Conservation (phyloP, 2,329 filamentous ascomycete genomes). For the Penicillium psychrosexuale region DNA sequence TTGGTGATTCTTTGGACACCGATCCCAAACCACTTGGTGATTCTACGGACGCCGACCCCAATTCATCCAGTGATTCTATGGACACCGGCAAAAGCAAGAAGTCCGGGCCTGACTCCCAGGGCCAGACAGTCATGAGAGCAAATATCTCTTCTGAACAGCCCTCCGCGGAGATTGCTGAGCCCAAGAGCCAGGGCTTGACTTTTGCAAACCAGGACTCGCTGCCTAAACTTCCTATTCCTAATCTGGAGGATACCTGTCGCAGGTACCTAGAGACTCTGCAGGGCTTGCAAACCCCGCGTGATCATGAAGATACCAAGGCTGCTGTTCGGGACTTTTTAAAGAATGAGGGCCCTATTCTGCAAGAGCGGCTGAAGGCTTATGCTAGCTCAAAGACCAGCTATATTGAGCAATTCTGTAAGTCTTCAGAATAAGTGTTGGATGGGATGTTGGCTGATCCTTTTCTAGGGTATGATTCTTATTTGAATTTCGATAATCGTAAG, state of each 20-base stretch:
- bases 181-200: conserved; percentile 68
- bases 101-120: conserved; percentile 7
- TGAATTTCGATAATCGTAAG: conserved; percentile 87
- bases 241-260: conserved; percentile 71
- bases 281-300: conserved; percentile 75
- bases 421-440: not conserved
- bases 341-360: conserved; percentile 75
- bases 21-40: conserved; percentile 34
- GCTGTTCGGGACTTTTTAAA: conserved; percentile 81
- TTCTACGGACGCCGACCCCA: conserved; percentile 52
- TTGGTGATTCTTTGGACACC: conserved; percentile 64
- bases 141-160: conserved; percentile 15
- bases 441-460: conserved; percentile 7
- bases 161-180: conserved; percentile 9
- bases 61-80: conserved; percentile 62
- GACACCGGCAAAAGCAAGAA: conserved; percentile 32
- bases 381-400: conserved; percentile 89
- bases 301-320: conserved; percentile 76
- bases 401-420: conserved; percentile 96
- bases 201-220: conserved; percentile 86
- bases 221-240: conserved; percentile 88
- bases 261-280: conserved; percentile 77
- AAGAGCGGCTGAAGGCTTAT: conserved; percentile 87
- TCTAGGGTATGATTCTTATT: conserved; percentile 94
- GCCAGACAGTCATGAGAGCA: conserved; percentile 25